These are phyloP conservation scores for Colletotrichum sp. DNA, from an alignment of 2,329 filamentous ascomycete genomes.

Conservation along the genomic window DNA sequence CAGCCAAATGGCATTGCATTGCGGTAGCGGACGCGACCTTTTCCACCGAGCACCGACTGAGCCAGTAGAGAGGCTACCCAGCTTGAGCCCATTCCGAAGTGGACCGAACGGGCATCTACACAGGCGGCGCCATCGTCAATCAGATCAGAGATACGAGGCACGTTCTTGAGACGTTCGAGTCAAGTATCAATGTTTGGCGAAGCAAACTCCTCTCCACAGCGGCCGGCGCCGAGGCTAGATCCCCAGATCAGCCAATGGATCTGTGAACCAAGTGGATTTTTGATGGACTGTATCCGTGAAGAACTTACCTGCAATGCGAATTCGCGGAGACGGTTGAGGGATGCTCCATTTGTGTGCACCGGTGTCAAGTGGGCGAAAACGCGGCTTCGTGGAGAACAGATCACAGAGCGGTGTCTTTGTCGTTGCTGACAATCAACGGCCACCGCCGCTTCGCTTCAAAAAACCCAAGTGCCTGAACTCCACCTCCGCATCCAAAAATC, in stretches of 20 bases:
- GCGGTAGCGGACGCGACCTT: background rate
- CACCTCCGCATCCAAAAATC: background rate
- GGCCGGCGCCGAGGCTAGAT: background rate
- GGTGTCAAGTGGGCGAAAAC: background rate
- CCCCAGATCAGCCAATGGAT: background rate
- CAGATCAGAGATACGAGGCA: background rate
- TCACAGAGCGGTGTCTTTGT: background rate
- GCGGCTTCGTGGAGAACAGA: background rate
- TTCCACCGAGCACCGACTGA: background rate
- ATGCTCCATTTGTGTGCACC: background rate
- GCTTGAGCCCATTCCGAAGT: background rate
- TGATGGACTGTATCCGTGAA: background rate
- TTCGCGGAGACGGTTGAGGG: background rate
- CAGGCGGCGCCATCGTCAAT: background rate
- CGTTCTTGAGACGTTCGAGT: background rate
- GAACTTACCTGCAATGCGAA: background rate
- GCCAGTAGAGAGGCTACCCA: background rate
- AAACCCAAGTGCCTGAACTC: background rate
- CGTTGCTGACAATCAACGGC: background rate
- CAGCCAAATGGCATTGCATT: background rate
- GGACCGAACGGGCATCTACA: background rate
- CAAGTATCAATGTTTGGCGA: background rate
- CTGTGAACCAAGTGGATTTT: background rate
- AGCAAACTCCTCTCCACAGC: background rate
- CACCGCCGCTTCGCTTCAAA: background rate